These are phyloP conservation scores for Graphium sp. DNA, from an alignment of 2,329 filamentous ascomycete genomes.

Conservation along the genomic window DNA sequence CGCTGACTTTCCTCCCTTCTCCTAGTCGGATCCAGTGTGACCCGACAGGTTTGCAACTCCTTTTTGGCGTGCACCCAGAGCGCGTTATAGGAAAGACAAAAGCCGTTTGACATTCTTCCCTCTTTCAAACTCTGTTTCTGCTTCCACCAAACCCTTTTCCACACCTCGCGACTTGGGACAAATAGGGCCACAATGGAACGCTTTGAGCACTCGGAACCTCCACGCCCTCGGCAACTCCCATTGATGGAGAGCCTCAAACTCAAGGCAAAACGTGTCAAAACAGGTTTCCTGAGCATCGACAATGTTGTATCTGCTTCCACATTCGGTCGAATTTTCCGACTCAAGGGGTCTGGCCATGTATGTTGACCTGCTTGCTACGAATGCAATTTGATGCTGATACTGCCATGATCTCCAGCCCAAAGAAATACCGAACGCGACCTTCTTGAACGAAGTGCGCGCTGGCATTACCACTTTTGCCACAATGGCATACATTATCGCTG, in stretches of 20 bases:
- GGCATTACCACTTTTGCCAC: constrained; percentile 67
- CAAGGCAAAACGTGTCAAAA: constrained; percentile 7
- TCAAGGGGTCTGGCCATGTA: constrained; percentile 52
- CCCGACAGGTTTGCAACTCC: too few species aligned
- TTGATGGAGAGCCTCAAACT: constrained; percentile 4
- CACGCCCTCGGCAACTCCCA: too few species aligned
- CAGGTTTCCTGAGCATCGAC: constrained; percentile 12
- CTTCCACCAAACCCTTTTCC: neutral
- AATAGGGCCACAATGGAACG: constrained; percentile 6
- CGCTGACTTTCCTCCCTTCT: too few species aligned
- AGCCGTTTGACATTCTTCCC: too few species aligned
- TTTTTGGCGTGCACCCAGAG: too few species aligned
- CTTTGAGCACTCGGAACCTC: constrained; percentile 3
- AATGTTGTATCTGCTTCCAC: constrained; percentile 15
- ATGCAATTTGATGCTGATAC: constrained; percentile 1
- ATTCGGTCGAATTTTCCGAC: constrained; percentile 41
- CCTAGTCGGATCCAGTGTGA: too few species aligned
- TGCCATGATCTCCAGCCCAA: constrained; percentile 29
- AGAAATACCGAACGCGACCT: constrained; percentile 50
- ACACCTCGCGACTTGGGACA: too few species aligned
- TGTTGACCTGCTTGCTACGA: constrained; percentile 11
- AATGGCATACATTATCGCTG: constrained; percentile 75
- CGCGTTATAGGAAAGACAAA: too few species aligned
- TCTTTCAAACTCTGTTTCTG: too few species aligned
- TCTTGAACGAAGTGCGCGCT: constrained; percentile 64